Base-by-base conservation (phyloP, 2,329 filamentous ascomycete genomes). In the Leptodontidium sp. region DNA sequence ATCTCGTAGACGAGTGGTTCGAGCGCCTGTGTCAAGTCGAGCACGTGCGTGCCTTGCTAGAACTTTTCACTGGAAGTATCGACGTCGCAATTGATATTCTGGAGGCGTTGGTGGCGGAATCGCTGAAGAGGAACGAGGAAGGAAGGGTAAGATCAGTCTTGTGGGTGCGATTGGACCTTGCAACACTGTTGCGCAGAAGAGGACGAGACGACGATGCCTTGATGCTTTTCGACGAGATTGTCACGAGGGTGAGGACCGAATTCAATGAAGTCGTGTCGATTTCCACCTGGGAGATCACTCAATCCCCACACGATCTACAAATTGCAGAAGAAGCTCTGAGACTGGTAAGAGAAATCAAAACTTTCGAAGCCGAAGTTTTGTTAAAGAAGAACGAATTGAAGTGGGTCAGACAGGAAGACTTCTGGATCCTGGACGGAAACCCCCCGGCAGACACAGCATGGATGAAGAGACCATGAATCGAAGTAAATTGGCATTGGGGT, bases 171-270 rank as follows among this genome's bases (percentile, higher is more conserved):
- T 17, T 53, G 24, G 50, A 53, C 50, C 50, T 59, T 40, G 55
- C 55, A 21, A 38, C 55, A 59, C 17, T 59, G 7, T 59, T 59
- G 55, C 55, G 55, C 12, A 59, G 38, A 21, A 12, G 40, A 12
- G 38, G 55, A 21, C 40, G 55, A 29, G 55, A 17, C 15, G 32
- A 59, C 15, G 32, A 43, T 43, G 38, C 55, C 32, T 14, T 40
- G 55, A 38, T 59, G 38, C 38, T 40, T 3, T 59, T 59, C 32
- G 32, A 59, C 12, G 32, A 43, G 9, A 59, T 59, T 59, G 32
- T 59, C 55, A 59, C 38, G 38, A 38, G 32, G 17, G 24, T 59
- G 21, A 17, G 35, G 11, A 40, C 1, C 32, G 55, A 53, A 4
- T 32, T 32, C n/a, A 59, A 40, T 40, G 15, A 15, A n/a, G 21